Conservation (phyloP, 2,329 filamentous ascomycete genomes). For the Penicillium corylophilum region DNA sequence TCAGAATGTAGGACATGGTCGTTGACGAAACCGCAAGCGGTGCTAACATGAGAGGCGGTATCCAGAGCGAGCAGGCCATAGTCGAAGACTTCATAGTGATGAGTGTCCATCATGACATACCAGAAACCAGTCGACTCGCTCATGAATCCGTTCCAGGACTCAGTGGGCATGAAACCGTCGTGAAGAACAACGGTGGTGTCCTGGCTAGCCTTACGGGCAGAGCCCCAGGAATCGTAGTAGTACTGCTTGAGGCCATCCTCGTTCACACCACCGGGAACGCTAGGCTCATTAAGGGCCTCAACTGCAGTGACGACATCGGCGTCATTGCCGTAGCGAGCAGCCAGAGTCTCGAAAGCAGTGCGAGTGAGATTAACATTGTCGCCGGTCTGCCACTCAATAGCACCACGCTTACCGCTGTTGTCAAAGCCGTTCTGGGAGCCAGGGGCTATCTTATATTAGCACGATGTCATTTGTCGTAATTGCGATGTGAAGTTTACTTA, state of each 20-base stretch:
- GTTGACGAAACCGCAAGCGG: conserved; percentile 56
- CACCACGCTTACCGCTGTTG: conserved; percentile 56
- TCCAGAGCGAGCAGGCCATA: conserved; percentile 36
- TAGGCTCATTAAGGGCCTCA: conserved; percentile 47
- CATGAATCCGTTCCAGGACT: conserved; percentile 62
- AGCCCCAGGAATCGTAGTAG: conserved; percentile 54
- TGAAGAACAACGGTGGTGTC: conserved; percentile 57
- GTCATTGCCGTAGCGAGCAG: conserved; percentile 57
- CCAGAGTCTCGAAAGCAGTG: conserved; percentile 57
- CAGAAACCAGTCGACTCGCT: conserved; percentile 44
- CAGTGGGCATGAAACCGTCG: conserved; percentile 47
- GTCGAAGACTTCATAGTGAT: conserved; percentile 54
- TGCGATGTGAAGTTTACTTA: conserved; percentile 33
- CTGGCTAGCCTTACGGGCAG: conserved; percentile 45
- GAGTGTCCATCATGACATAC: conserved; percentile 64
- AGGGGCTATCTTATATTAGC: conserved; percentile 43
- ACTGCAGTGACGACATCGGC: conserved; percentile 59
- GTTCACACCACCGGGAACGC: conserved; percentile 40
- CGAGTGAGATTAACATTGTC: conserved; percentile 44
- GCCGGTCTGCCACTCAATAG: conserved; percentile 41
- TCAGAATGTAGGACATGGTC: conserved; percentile 53
- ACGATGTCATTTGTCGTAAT: not conserved
- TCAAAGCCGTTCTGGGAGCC: conserved; percentile 68
- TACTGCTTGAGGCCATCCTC: conserved; percentile 52
- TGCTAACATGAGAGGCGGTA: conserved; percentile 54